Evolutionary conservation across 208 protist genomes (phyloP).

Genomic region (Crithidia bombi): DNA sequence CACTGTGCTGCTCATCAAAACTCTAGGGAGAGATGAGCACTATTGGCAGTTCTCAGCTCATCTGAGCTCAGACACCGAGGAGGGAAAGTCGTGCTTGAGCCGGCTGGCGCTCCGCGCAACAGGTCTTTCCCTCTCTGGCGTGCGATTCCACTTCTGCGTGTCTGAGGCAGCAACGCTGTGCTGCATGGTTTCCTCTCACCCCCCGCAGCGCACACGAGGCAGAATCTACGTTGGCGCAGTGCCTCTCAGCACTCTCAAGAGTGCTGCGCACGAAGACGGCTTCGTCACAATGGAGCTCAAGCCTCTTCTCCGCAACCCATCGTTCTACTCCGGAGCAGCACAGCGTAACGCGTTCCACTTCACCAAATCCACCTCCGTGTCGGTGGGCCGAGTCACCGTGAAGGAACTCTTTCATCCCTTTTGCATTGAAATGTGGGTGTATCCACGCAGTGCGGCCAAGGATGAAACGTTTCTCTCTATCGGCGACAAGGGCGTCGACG

Average conservation of each 20-base stretch:
- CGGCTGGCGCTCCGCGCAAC: conserved; percentile 12
- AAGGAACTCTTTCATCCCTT: conserved; percentile 86
- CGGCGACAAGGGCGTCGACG: conserved; percentile 83
- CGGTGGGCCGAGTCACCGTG: conserved; percentile 67
- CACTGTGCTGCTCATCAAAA: conserved; percentile 7
- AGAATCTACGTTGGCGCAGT: conserved; percentile 31
- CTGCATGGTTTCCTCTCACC: conserved; percentile 37
- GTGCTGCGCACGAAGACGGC: background rate
- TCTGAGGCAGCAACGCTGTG: conserved; percentile 14
- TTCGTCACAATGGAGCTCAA: conserved; percentile 6
- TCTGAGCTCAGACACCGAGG: background rate
- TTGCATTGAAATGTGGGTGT: conserved; percentile 89
- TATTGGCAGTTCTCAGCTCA: conserved; percentile 22
- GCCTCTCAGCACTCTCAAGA: background rate
- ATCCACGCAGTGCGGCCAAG: conserved; percentile 66
- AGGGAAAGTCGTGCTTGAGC: background rate
- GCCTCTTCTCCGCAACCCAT: conserved; percentile 41
- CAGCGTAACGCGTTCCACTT: conserved; percentile 66
- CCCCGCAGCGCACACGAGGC: conserved; percentile 32
- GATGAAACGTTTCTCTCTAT: conserved; percentile 78
- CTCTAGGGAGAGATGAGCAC: conserved; percentile 29
- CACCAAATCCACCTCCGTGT: conserved; percentile 56
- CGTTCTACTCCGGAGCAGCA: background rate
- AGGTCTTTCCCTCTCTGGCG: conserved; percentile 28
- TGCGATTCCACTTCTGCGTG: conserved; percentile 33